phyloP scores from a whole-genome alignment of 345 rosid species.

The Microcos paniculata region DNA sequence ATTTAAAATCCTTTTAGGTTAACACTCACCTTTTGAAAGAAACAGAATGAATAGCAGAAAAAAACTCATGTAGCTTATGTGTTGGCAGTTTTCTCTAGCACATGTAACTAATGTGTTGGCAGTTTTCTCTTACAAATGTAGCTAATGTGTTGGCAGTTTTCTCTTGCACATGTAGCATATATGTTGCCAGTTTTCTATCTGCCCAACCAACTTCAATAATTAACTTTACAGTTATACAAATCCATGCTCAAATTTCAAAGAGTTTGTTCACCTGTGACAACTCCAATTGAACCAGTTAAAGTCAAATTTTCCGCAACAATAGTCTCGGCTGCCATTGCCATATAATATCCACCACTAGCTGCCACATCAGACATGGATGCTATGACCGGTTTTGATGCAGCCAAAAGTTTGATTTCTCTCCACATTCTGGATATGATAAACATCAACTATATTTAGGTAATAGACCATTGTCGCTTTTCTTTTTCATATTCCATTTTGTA shows the following conservation, averaged over 20 bases:
- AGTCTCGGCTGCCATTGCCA: conserved; percentile 88
- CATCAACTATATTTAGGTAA: conserved; percentile 6
- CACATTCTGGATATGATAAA: conserved; percentile 62
- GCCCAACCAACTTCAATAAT: neutral
- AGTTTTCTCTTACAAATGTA: neutral
- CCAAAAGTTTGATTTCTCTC: conserved; percentile 90
- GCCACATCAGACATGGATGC: conserved; percentile 97
- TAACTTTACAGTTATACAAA: neutral
- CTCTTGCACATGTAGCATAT: neutral
- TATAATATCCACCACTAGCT: conserved; percentile 97
- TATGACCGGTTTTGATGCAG: conserved; percentile 77
- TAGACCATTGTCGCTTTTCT: neutral
- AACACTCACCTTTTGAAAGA: neutral
- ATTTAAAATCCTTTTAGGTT: neutral
- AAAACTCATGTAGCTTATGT: neutral
- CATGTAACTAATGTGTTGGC: neutral
- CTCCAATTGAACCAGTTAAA: conserved; percentile 90
- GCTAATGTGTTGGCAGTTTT: neutral
- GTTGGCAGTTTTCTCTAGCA: neutral
- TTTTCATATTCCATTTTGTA: neutral
- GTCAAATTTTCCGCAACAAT: conserved; percentile 82
- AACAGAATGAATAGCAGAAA: neutral
- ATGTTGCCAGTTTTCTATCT: neutral
- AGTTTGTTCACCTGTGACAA: conserved; percentile 69
- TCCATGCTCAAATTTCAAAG: conserved; percentile 7